Evolutionary conservation across 2,329 filamentous ascomycete species (phyloP), one percentile per base, ranked within the genome.

Genomic region (Cadophora sp.): DNA sequence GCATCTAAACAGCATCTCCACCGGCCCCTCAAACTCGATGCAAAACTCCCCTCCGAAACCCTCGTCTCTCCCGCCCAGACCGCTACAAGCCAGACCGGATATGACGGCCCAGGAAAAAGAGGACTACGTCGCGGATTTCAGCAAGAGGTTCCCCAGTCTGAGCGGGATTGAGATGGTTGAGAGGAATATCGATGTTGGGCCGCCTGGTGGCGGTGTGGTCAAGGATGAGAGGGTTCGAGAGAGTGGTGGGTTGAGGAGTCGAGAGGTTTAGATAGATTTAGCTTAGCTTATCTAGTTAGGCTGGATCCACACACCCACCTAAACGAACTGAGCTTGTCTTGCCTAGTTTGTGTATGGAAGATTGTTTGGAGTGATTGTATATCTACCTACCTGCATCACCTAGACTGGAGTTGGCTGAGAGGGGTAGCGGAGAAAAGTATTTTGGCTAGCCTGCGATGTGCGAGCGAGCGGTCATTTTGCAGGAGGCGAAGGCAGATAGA

Each of bases 101-200:
- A 88, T 88, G 86, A 83, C 82, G 64, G 76, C 80, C 3, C 81
- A 83, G 70, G 84, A 89, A 73, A 87, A 83, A 76, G 87, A 89
- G 55, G 91, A 94, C 72, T 90, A 90, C 74, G 78, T 90, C 53
- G 79, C 81, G 67, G 79, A 92, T 76, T 97, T 98, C 77, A 90
- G 89, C 68, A 94, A 94, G 79, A 84, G 93, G 66, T 97, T 94
- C 79, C 95, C 95, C 0, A 96, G 91, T 76, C 81, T 98, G 66
- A 90, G 89, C 65, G 87, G 93, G 11, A 87, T 97, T 72, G 94
- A 97, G 81, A 92, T 78, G 76, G 76, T 78, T 53, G 76, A 78
- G 69, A 74, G 70, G 59, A 71, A 73, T 50, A 73, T 77, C 64
- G 70, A 69, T 43, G 43, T 33, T 11, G 64, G 58, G 36, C 24